These are phyloP conservation scores for Draba incana DNA, from an alignment of 345 rosid species.

Conservation along the genomic window DNA sequence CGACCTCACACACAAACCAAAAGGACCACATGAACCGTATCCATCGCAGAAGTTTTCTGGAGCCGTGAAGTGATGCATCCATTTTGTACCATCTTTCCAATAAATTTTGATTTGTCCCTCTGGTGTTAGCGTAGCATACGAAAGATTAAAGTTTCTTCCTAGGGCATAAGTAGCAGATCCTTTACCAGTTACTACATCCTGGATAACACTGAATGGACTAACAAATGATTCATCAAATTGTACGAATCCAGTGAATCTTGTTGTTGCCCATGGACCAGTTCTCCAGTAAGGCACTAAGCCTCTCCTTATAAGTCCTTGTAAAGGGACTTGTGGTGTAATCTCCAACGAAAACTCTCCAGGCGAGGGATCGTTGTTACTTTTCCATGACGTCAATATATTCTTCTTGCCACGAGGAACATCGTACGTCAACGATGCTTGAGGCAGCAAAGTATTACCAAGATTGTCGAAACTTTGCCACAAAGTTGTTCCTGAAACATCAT, in stretches of 20 bases:
- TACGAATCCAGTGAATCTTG: constrained; percentile 28
- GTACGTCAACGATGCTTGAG: constrained; percentile 19
- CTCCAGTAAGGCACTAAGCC: constrained; percentile 9
- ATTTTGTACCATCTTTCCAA: neutral
- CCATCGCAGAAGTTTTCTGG: constrained; percentile 24
- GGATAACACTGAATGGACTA: constrained; percentile 16
- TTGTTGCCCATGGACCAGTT: constrained; percentile 19
- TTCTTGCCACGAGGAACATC: neutral
- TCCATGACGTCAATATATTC: constrained; percentile 21
- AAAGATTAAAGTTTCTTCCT: constrained; percentile 5
- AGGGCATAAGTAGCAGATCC: no score
- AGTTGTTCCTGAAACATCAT: neutral
- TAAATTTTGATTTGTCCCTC: constrained; percentile 13
- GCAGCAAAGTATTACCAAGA: constrained; percentile 21
- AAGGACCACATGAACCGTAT: constrained; percentile 27
- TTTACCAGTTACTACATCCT: constrained; percentile 20
- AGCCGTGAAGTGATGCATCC: constrained; percentile 8
- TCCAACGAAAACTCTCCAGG: constrained; percentile 16
- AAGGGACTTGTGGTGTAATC: constrained; percentile 18
- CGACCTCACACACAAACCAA: constrained; percentile 28
- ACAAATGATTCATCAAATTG: constrained; percentile 14
- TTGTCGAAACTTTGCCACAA: constrained; percentile 35
- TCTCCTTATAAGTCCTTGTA: constrained; percentile 14
- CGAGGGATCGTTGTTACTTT: constrained; percentile 20
- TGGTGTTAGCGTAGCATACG: constrained; percentile 6